A percentile compares a stretch with the other conserved stretches of the same genome.
These are phyloP conservation scores for Candida neerlandica DNA, from an alignment of 1,139 yeast genomes.

Conservation along the genomic window DNA sequence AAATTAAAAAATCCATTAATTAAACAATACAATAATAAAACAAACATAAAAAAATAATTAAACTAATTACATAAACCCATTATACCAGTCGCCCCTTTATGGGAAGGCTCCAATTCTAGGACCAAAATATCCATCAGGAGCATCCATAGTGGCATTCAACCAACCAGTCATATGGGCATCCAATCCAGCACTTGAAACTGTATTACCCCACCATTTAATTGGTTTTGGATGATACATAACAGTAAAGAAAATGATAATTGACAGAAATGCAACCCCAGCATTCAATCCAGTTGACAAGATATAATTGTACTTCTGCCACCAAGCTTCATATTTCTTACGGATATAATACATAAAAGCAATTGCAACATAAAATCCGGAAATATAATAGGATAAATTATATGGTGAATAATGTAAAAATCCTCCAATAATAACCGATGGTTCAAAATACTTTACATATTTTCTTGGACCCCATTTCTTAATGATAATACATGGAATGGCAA, in stretches of 20 bases:
- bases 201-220: conserved; percentile 63
- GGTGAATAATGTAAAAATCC: conserved; percentile 50
- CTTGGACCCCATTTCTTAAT: conserved; percentile 41
- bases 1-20: too few relatives aligned
- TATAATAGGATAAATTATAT: conserved; percentile 49
- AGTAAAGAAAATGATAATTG: conserved; percentile 54
- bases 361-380: conserved; percentile 44
- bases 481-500: conserved; percentile 45
- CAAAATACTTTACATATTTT: conserved; percentile 31
- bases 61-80: too few relatives aligned
- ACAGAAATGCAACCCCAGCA: conserved; percentile 57
- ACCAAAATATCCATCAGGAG: conserved; percentile 51
- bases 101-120: conserved; percentile 43
- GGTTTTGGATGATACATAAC: conserved; percentile 43
- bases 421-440: conserved; percentile 46
- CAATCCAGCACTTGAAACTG: conserved; percentile 40
- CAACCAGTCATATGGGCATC: conserved; percentile 39
- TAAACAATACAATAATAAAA: too few relatives aligned
- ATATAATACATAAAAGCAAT: conserved; percentile 49
- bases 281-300: conserved; percentile 51
- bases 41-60: too few relatives aligned
- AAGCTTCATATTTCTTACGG: conserved; percentile 41
- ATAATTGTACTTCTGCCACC: conserved; percentile 65
- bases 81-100: too few relatives aligned
- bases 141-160: conserved; percentile 23